Percentiles rank a stretch among this genome's conserved stretches.
Evolutionary conservation across 805 yeast species (phyloP).

Genomic region (Sugiyamaella valdiviana): DNA sequence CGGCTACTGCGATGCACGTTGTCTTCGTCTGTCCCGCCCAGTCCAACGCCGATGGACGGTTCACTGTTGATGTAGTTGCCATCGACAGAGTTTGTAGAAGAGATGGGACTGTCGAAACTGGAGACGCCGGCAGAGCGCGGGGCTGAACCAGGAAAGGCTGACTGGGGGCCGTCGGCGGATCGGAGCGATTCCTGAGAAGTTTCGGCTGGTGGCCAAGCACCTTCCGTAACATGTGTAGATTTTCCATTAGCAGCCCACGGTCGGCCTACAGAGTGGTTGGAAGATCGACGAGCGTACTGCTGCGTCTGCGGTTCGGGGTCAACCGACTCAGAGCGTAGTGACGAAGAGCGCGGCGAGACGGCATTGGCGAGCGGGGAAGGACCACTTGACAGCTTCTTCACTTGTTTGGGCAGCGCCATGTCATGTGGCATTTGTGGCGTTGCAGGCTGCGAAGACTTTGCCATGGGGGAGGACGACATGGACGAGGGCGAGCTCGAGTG

Average conservation of each 20-base stretch:
- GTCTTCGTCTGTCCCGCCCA: neutral
- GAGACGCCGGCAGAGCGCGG: neutral
- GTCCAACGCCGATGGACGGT: too few species aligned
- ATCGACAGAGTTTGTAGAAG: neutral
- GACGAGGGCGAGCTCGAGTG: neutral
- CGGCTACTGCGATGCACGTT: neutral
- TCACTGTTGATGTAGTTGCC: neutral
- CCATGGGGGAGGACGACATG: neutral
- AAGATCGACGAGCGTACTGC: neutral
- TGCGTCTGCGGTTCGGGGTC: neutral
- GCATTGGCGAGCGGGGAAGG: neutral
- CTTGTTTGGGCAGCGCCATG: neutral
- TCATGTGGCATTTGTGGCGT: neutral
- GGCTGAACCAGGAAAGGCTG: neutral
- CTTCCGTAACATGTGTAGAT: neutral
- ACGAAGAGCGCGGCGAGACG: slow-evolving; percentile 3
- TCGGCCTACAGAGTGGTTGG: neutral
- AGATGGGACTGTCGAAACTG: neutral
- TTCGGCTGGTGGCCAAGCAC: neutral
- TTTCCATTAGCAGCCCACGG: neutral
- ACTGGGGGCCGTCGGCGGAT: neutral
- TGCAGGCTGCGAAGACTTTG: neutral
- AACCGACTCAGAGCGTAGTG: neutral
- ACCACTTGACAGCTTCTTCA: neutral
- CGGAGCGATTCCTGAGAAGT: neutral